These are phyloP conservation scores for Penicillium nucicola DNA, from an alignment of 495 filamentous ascomycete genomes.

Conservation along the genomic window DNA sequence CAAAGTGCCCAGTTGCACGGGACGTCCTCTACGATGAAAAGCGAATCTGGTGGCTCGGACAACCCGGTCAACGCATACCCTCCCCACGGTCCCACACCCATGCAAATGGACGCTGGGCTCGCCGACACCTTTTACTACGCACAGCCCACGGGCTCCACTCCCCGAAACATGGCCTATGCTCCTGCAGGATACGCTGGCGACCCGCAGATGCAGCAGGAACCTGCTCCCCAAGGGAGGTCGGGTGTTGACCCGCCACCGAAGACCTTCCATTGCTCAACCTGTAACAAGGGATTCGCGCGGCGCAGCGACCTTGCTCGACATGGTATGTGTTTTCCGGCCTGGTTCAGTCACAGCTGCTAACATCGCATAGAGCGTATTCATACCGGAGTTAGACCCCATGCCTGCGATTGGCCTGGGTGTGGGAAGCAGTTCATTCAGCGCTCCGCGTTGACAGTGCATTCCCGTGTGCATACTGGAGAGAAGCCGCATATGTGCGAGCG, in stretches of 20 bases:
- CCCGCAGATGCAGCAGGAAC: constrained; percentile 32
- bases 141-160: constrained; percentile 43
- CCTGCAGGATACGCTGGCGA: constrained; percentile 35
- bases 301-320: constrained; percentile 93
- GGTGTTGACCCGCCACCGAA: constrained; percentile 60
- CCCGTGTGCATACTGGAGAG: constrained; percentile 93
- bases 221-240: constrained; percentile 39
- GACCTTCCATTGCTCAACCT: constrained; percentile 87
- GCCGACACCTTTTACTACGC: constrained; percentile 27
- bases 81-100: constrained; percentile 46
- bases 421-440: constrained; percentile 97
- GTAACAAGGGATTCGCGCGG: constrained; percentile 88
- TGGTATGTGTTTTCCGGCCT: constrained; percentile 55
- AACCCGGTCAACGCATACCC: constrained; percentile 55
- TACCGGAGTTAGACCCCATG: constrained; percentile 85
- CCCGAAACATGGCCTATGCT: constrained; percentile 51
- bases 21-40: constrained; percentile 51
- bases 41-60: constrained; percentile 71
- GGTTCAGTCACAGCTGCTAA: constrained; percentile 23
- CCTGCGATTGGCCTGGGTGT: constrained; percentile 86
- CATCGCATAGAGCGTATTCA: constrained; percentile 80
- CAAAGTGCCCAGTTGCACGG: constrained; percentile 45
- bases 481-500: constrained; percentile 98
- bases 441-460: constrained; percentile 94
- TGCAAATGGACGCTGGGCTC: constrained; percentile 39